Conservation (phyloP, 371 early-diverging fungal genomes). For the Entomophthora muscae region DNA sequence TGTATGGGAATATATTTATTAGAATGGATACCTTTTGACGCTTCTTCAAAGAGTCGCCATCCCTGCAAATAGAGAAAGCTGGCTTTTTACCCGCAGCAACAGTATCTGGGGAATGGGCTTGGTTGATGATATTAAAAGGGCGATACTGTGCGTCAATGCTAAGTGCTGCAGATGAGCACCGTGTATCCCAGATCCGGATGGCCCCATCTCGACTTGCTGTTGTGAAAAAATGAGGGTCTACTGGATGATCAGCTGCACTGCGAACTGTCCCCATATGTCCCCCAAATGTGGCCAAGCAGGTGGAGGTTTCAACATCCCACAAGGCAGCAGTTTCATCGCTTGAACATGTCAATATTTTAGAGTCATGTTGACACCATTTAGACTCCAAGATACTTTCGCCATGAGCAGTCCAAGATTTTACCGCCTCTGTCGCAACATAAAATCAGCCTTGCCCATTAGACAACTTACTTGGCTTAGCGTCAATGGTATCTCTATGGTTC, state of each 20-base stretch:
- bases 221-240: not conserved
- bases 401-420: not conserved
- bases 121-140: too few relatives aligned
- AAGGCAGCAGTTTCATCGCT: not conserved
- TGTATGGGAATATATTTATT: too few relatives aligned
- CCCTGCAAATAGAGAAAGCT: not conserved
- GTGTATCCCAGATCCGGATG: not conserved
- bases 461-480: too few relatives aligned
- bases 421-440: not conserved
- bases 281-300: not conserved
- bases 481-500: too few relatives aligned
- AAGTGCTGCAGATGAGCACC: not conserved
- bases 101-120: not conserved
- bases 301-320: not conserved
- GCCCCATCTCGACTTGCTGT: not conserved
- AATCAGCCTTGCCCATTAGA: too few relatives aligned
- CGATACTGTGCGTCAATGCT: too few relatives aligned
- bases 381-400: not conserved
- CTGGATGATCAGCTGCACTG: not conserved
- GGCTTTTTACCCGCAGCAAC: not conserved
- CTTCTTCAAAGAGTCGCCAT: not conserved
- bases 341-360: not conserved
- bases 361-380: not conserved
- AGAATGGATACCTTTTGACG: not conserved
- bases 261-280: not conserved